phyloP scores from a whole-genome alignment of 148 eudicot species.

The Arbutus unedo region DNA sequence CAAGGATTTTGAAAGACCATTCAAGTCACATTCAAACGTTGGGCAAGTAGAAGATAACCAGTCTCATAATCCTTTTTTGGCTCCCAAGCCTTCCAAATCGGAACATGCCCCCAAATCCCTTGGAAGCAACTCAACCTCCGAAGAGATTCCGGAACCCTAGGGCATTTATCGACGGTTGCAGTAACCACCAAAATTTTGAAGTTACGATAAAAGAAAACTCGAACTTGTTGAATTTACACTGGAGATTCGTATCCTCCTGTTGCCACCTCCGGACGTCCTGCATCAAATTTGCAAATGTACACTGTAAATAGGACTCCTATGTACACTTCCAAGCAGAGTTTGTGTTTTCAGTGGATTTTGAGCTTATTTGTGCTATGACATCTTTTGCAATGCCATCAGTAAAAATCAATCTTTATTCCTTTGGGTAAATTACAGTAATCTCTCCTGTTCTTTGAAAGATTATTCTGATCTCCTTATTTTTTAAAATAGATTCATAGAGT shows the following conservation, averaged over 20 bases:
- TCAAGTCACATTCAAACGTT: conserved; percentile 46
- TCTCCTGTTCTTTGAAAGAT: no score
- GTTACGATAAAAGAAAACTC: not conserved
- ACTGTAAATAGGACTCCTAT: conserved; percentile 1
- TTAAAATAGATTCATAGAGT: no score
- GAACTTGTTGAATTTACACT: not conserved
- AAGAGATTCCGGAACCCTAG: conserved; percentile 32
- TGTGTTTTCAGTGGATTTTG: not conserved
- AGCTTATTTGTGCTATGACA: conserved; percentile 1
- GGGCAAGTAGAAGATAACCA: conserved; percentile 43
- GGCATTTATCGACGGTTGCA: not conserved
- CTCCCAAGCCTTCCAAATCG: conserved; percentile 38
- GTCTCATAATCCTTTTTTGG: conserved; percentile 26
- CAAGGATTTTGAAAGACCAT: conserved; percentile 82
- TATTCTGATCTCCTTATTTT: no score
- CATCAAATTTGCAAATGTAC: not conserved
- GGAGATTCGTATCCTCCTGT: not conserved
- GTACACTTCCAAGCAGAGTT: not conserved
- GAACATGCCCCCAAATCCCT: conserved; percentile 32
- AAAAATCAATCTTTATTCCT: not conserved
- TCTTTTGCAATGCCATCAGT: not conserved
- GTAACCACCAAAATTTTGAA: not conserved
- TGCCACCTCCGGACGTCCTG: not conserved
- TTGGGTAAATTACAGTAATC: no score
- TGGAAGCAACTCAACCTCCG: conserved; percentile 35